Evolutionary conservation across 164 flowering plant genomes (phyloP), one percentile per base, ranked within the genome.

Genomic region (Tetrastigma voinierianum): DNA sequence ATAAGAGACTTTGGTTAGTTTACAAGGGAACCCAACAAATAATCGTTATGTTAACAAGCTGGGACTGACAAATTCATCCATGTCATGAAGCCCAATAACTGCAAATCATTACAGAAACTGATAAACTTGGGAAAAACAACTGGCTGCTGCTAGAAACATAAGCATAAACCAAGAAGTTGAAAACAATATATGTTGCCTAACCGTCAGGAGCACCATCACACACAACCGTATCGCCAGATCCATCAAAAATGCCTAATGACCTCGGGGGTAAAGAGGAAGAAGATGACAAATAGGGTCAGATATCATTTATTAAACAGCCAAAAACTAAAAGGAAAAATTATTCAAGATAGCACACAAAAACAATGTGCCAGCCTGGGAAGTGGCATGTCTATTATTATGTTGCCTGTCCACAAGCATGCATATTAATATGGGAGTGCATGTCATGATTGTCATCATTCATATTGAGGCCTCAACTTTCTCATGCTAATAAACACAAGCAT

Each of bases 171-270:
- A 44, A 10, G 45, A 49, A 20, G 16, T 24, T 20, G 54, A 58
- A 54, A 25, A 24, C 56, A 18, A 43, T 13, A 63, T 49, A 11
- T 18, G 51, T 48, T 65, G 46, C 32, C 81, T 83, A 67, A 94
- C 98, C 99, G 84, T 95, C 99, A n/a, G n/a, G 99, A 70, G 99
- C 99, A 61, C 98, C 99, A 82, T 95, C 99, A 73, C 99, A 95
- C 11, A 95, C 99, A 67, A 95, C 99, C 72, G 92, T 80, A 76
- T n/a, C n/a, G n/a, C 92, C 99, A 61, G 99, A n/a, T n/a, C 99
- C 72, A n/a, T 90, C 98, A 86, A 81, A 95, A 95, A 87, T 95
- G 99, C 71, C 88, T 81, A 67, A 95, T 95, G 54, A 94, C 98
- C 97, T 91, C 73, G 53, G 66, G n/a, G n/a, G n/a, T n/a, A 75